These are phyloP conservation scores for Candida boleticola DNA, from an alignment of 805 yeast species.

Conservation along the genomic window DNA sequence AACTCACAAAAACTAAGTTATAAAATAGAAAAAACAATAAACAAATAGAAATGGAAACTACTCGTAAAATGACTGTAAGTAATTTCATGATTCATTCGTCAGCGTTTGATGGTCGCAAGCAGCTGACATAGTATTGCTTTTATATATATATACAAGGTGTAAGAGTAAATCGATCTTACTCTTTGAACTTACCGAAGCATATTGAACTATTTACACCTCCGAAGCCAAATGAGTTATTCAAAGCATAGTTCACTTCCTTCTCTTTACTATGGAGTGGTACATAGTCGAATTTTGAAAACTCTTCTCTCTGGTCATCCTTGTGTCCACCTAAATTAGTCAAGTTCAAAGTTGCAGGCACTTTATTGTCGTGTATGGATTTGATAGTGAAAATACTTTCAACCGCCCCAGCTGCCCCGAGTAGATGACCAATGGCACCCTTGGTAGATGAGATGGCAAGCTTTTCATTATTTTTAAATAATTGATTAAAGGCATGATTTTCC, in stretches of 20 bases:
- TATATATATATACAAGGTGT: no score
- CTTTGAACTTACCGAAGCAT: conserved; percentile 37
- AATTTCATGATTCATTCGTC: no score
- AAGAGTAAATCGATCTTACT: no score
- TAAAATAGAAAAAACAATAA: no score
- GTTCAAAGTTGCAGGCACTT: conserved; percentile 81
- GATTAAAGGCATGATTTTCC: conserved; percentile 71
- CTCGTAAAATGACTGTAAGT: no score
- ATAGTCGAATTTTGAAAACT: conserved; percentile 53
- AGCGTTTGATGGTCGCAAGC: no score
- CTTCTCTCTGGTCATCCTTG: conserved; percentile 39
- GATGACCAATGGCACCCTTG: conserved; percentile 91
- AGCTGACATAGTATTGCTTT: no score
- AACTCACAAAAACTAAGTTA: no score
- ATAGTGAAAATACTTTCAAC: conserved; percentile 85
- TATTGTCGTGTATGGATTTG: conserved; percentile 53
- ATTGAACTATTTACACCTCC: conserved; percentile 93
- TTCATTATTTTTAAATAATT: conserved; percentile 42
- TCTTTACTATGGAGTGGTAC: conserved; percentile 47
- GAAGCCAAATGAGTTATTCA: conserved; percentile 93
- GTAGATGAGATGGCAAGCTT: conserved; percentile 67
- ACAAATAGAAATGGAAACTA: no score
- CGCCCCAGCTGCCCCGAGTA: conserved; percentile 94
- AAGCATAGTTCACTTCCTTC: conserved; percentile 51
- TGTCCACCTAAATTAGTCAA: conserved; percentile 52